Evolutionary conservation across 441 rosid species (phyloP), one percentile per base, ranked within the genome.

Genomic region (Kokia cookei): DNA sequence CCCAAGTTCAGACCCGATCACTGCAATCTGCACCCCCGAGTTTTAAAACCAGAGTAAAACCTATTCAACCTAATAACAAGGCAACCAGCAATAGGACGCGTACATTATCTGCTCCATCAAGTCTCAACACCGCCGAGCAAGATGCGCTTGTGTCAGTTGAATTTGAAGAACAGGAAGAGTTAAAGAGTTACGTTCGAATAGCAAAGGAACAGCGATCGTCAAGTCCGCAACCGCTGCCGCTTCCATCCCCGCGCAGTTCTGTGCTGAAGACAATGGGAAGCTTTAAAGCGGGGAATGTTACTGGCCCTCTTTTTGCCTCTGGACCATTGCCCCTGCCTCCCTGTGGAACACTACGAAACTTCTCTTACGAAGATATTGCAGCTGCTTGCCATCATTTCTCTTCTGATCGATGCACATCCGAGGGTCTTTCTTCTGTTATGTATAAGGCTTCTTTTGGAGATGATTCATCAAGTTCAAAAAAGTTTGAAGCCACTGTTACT

Each of bases 21-120:
- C 84, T 96, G 65, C 97, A 89, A 65, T 96, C 99, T 0, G 98
- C 99, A n/a, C 99, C 97, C 15, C 90, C 97, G 6, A 96, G 99
- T 82, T 96, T 96, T 84, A 90, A 86, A 77, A 87, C 93, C 7
- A 84, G 99, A 70, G 97, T 85, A 72, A 93, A 93, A 74, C 92
- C 94, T 13, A 82, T 88, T 67, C 98, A 83, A 50, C 77, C 82
- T 14, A 83, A 62, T 15, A 88, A 71, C 67, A 79, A 73, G 74
- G 75, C 71, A 15, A 40, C 85, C 67, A 86, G 40, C 74, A 84
- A 67, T 73, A 77, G 98, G 69, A 76, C 88, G 3, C 86, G 98
- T 4, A 88, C 93, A 2, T 75, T 87, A 72, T 96, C 99, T 63
- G 98, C 98, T 40, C 99, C 99, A 1, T 91, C 92, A 6, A 90